phyloP scores from a whole-genome alignment of 2,329 filamentous ascomycete genomes.

The Apiospora sp. region DNA sequence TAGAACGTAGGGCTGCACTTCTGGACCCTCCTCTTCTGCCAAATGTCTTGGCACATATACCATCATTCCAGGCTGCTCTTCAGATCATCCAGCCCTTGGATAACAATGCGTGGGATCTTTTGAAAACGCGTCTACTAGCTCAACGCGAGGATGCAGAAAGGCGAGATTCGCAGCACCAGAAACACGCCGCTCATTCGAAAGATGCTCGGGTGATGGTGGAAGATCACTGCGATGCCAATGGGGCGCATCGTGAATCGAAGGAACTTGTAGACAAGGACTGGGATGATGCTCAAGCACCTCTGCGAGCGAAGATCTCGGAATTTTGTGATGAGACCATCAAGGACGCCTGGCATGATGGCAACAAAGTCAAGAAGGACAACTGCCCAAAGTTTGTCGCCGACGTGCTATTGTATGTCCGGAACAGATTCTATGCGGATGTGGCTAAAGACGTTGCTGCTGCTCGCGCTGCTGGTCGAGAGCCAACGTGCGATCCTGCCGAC shows the following conservation, averaged over 20 bases:
- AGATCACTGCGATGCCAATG: slow-evolving; percentile 34
- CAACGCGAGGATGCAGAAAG: slow-evolving; percentile 72
- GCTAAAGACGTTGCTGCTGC: slow-evolving; percentile 59
- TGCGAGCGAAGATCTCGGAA: slow-evolving; percentile 69
- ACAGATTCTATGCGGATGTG: slow-evolving; percentile 70
- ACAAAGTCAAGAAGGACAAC: slow-evolving; percentile 68
- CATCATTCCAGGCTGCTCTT: slow-evolving; percentile 77
- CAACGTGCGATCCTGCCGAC: slow-evolving; percentile 56
- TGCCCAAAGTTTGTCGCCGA: slow-evolving; percentile 75
- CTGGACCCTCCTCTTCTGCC: slow-evolving; percentile 71
- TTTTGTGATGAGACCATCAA: slow-evolving; percentile 76
- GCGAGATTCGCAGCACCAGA: slow-evolving; percentile 51
- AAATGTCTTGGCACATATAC: slow-evolving; percentile 71
- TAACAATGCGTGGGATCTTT: slow-evolving; percentile 73
- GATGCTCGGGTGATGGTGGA: slow-evolving; percentile 45
- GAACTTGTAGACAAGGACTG: slow-evolving; percentile 73
- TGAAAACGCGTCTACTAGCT: slow-evolving; percentile 71
- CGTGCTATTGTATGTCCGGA: slow-evolving; percentile 72
- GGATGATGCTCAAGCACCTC: slow-evolving; percentile 73
- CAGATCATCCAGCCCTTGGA: slow-evolving; percentile 73
- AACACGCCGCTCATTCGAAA: slow-evolving; percentile 42
- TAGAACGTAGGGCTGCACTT: slow-evolving; percentile 72
- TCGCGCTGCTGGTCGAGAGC: slow-evolving; percentile 53
- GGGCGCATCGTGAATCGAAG: slow-evolving; percentile 56
- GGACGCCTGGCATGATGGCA: slow-evolving; percentile 70